These are phyloP conservation scores for Acanthamoeba castellanii DNA, from an alignment of 208 protist species.

Conservation along the genomic window DNA sequence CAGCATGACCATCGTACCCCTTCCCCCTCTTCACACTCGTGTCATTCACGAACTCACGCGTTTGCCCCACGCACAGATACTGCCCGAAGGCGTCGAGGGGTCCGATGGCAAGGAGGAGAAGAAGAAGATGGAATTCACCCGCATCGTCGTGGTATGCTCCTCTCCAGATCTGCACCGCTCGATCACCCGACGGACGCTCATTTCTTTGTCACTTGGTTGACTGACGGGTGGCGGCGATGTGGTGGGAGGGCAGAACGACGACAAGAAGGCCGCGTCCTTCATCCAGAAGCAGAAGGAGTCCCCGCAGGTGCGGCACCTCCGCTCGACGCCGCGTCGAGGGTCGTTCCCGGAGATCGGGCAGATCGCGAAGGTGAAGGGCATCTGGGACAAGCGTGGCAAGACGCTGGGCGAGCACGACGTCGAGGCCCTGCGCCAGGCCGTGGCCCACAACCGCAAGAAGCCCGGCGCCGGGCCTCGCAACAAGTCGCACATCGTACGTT, in stretches of 20 bases:
- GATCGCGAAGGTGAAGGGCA: constrained; percentile 37
- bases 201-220: too few species aligned
- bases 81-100: too few species aligned
- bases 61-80: neutral
- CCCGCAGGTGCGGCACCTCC: neutral
- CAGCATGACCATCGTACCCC: constrained; percentile 8
- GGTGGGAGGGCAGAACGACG: neutral
- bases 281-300: neutral
- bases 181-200: too few species aligned
- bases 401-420: neutral
- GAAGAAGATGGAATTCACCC: neutral
- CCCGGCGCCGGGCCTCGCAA: neutral
- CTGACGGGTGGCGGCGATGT: too few species aligned
- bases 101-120: neutral
- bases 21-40: neutral
- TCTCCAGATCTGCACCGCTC: too few species aligned
- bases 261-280: neutral
- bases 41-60: too few species aligned
- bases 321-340: neutral
- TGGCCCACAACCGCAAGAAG: neutral
- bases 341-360: neutral
- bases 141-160: neutral
- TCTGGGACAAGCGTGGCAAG: constrained; percentile 29
- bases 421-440: neutral
- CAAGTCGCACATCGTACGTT: neutral